A percentile compares a stretch with the other conserved stretches of the same genome.
Conservation (phyloP, 1,139 yeast genomes). For the Lipomyces yarrowii region DNA sequence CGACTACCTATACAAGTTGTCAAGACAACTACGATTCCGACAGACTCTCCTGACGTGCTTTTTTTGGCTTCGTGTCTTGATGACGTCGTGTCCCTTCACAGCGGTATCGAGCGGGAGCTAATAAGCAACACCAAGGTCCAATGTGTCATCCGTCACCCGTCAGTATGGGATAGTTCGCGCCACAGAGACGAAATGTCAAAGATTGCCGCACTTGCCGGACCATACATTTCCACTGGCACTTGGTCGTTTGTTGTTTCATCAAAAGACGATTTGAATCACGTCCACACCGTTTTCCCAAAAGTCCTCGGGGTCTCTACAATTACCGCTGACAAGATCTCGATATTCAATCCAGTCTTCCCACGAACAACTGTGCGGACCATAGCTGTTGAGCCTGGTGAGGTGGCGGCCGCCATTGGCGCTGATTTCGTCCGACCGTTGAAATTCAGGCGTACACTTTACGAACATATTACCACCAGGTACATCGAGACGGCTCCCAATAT, state of each 20-base stretch:
- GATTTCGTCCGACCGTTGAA: constrained; percentile 1
- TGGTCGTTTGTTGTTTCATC: constrained; percentile 1
- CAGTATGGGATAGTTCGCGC: not conserved
- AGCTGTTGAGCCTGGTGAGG: not conserved
- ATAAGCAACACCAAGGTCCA: not conserved
- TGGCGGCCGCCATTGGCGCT: not conserved
- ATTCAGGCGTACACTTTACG: not conserved
- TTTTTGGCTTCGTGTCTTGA: constrained; percentile 6
- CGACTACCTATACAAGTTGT: not conserved
- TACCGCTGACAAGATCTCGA: not conserved
- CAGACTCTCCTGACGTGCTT: not conserved
- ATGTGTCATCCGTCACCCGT: constrained; percentile 4
- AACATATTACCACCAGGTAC: not conserved
- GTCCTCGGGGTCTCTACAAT: constrained; percentile 1
- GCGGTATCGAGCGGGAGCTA: not conserved
- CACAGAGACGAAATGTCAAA: not conserved
- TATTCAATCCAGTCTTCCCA: not conserved
- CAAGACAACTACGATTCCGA: not conserved
- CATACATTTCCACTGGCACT: not conserved
- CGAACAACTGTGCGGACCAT: not conserved
- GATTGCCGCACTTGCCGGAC: not conserved
- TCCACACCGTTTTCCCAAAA: not conserved
- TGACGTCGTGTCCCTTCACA: not conserved
- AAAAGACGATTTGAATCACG: not conserved
- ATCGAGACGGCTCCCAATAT: not conserved